Evolutionary conservation across 257 asterid genomes (phyloP).

Genomic region (Solanum bukasovii): DNA sequence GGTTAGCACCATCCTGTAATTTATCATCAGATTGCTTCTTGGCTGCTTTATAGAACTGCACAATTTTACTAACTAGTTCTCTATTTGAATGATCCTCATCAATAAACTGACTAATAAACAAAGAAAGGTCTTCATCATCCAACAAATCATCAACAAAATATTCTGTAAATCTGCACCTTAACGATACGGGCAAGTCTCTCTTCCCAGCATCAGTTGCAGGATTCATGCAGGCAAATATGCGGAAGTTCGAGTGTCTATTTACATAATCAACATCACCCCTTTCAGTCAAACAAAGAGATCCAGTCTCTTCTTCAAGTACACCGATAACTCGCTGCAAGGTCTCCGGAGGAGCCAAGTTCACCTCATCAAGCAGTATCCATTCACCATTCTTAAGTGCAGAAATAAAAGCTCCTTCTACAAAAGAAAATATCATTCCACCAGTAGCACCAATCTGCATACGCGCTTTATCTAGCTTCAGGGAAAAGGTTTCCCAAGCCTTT

Average conservation of each 20-base stretch:
- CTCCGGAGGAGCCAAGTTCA: constrained; percentile 98
- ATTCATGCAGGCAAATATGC: constrained; percentile 96
- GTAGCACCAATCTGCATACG: constrained; percentile 54
- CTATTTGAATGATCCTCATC: constrained; percentile 35
- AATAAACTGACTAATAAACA: constrained; percentile 55
- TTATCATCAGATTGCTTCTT: constrained; percentile 64
- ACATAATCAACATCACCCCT: constrained; percentile 79
- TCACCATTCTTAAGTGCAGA: constrained; percentile 79
- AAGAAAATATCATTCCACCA: constrained; percentile 82
- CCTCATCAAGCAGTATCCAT: constrained; percentile 95
- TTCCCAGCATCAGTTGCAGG: constrained; percentile 99
- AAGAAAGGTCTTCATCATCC: constrained; percentile 67
- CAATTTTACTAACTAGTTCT: constrained; percentile 29
- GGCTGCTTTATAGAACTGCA: constrained; percentile 69
- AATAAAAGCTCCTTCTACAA: constrained; percentile 93
- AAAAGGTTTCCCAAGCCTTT: constrained; percentile 54
- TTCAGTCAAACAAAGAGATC: constrained; percentile 86
- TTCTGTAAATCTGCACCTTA: constrained; percentile 87
- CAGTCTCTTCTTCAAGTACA: constrained; percentile 83
- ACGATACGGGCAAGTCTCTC: constrained; percentile 66
- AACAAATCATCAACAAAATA: constrained; percentile 82
- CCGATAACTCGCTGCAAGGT: constrained; percentile 83
- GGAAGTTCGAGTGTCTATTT: constrained; percentile 55
- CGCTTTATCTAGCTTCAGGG: constrained; percentile 55
- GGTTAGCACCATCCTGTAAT: constrained; percentile 98